Conservation (phyloP, 2,329 filamentous ascomycete genomes). For the Aspergillus versicolor region DNA sequence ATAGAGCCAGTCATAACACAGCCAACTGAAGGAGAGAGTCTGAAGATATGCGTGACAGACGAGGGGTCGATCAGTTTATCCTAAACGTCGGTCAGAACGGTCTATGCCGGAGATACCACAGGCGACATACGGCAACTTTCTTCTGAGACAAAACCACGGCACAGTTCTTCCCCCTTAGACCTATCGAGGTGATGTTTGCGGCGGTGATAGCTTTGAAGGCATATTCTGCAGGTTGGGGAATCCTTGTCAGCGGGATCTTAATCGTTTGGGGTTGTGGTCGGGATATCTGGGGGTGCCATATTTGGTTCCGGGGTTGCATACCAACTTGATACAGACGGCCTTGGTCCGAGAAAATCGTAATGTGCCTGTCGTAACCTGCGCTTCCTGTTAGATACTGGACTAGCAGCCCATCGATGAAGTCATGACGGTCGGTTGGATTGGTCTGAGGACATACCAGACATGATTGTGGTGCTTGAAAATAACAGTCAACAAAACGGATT, state of each 20-base stretch:
- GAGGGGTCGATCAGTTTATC: slow-evolving; percentile 98
- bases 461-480: slow-evolving; percentile 28
- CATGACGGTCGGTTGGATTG: slow-evolving; percentile 20
- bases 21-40: slow-evolving; percentile 90
- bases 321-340: slow-evolving; percentile 99
- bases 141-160: slow-evolving; percentile 98
- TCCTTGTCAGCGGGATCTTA: slow-evolving; percentile 24
- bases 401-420: slow-evolving; percentile 32
- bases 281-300: neutral
- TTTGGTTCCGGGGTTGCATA: slow-evolving; percentile 39
- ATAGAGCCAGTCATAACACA: slow-evolving; percentile 99
- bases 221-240: slow-evolving; percentile 70
- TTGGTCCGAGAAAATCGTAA: slow-evolving; percentile 99
- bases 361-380: slow-evolving; percentile 96
- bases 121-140: slow-evolving; percentile 85
- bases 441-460: slow-evolving; percentile 42
- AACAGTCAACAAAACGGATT: slow-evolving; percentile 13
- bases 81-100: slow-evolving; percentile 48
- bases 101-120: neutral
- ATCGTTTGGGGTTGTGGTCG: slow-evolving; percentile 9
- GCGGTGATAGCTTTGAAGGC: slow-evolving; percentile 99
- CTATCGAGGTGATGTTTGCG: slow-evolving; percentile 97
- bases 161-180: slow-evolving; percentile 93
- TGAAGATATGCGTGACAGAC: slow-evolving; percentile 97
- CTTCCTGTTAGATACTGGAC: slow-evolving; percentile 56